phyloP scores from a whole-genome alignment of 2,329 filamentous ascomycete genomes.

The Dichotomopilus funicola region DNA sequence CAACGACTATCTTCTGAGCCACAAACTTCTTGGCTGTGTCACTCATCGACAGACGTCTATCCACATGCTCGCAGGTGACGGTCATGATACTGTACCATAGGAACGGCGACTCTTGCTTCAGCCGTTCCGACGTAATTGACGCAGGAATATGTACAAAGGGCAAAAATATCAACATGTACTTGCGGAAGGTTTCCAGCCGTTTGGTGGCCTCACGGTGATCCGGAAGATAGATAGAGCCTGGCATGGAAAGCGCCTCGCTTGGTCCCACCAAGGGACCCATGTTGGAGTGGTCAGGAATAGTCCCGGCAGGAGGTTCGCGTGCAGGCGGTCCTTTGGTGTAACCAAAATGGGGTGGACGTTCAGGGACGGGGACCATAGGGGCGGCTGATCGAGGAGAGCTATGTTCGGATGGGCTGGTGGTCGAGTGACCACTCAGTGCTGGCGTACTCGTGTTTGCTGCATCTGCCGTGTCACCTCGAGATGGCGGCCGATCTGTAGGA shows the following conservation, averaged over 20 bases:
- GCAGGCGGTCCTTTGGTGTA: not conserved
- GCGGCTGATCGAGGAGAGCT: constrained; percentile 4
- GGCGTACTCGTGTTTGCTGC: constrained; percentile 10
- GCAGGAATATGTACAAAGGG: constrained; percentile 39
- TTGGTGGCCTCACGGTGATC: constrained; percentile 19
- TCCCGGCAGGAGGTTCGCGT: not conserved
- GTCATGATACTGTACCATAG: constrained; percentile 46
- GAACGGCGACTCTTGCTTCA: constrained; percentile 40
- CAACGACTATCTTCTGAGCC: constrained; percentile 40
- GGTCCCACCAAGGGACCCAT: not conserved
- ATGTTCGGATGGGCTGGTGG: constrained; percentile 8
- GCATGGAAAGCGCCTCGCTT: constrained; percentile 1
- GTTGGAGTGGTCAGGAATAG: not conserved
- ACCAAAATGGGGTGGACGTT: not conserved
- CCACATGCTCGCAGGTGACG: constrained; percentile 37
- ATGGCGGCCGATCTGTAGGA: constrained; percentile 19
- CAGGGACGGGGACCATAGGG: not conserved
- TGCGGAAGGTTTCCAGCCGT: constrained; percentile 35
- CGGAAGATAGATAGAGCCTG: constrained; percentile 14
- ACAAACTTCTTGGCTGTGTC: constrained; percentile 39
- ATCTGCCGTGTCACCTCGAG: constrained; percentile 5
- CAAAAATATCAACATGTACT: constrained; percentile 35
- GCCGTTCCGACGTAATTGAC: constrained; percentile 31
- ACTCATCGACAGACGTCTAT: constrained; percentile 35
- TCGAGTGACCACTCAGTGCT: constrained; percentile 10